A percentile compares a stretch with the other conserved stretches of the same genome.
Conservation (phyloP, 177 flowering plant species). For the Vitis hybrid region DNA sequence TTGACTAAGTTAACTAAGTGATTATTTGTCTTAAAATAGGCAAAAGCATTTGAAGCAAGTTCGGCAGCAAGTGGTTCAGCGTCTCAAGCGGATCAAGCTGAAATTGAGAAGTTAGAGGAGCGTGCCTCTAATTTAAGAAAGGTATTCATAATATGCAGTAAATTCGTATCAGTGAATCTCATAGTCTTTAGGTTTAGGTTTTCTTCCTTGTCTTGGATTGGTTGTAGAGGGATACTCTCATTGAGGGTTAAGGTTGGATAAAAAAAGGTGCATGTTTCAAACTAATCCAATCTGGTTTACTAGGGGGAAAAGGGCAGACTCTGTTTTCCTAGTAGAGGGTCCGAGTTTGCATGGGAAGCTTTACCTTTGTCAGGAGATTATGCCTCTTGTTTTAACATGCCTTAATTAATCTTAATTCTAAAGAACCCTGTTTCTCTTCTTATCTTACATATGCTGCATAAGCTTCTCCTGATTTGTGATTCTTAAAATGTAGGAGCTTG, state of each 20-base stretch:
- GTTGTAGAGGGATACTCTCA: neutral
- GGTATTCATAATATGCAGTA: constrained; percentile 35
- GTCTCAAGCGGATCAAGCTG: constrained; percentile 43
- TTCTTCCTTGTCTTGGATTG: neutral
- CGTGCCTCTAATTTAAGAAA: constrained; percentile 54
- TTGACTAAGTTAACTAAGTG: neutral
- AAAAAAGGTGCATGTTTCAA: neutral
- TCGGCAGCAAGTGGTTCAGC: constrained; percentile 21
- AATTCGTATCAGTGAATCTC: neutral
- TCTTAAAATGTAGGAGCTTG: constrained; percentile 54
- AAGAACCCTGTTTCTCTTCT: neutral
- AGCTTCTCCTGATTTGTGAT: neutral
- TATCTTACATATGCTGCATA: neutral
- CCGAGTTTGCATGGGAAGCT: no score
- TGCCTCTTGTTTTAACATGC: no score
- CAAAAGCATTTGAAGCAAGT: constrained; percentile 43
- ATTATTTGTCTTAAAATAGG: constrained; percentile 28
- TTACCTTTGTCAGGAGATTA: no score
- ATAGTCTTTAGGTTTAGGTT: neutral
- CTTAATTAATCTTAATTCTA: neutral
- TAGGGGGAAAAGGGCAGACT: neutral
- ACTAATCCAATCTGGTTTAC: neutral
- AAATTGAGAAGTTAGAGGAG: constrained; percentile 68
- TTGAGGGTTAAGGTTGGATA: neutral
- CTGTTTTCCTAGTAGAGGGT: neutral